Evolutionary conservation across 179 eudicot genomes (phyloP).

Genomic region (Vitellaria paradoxa): DNA sequence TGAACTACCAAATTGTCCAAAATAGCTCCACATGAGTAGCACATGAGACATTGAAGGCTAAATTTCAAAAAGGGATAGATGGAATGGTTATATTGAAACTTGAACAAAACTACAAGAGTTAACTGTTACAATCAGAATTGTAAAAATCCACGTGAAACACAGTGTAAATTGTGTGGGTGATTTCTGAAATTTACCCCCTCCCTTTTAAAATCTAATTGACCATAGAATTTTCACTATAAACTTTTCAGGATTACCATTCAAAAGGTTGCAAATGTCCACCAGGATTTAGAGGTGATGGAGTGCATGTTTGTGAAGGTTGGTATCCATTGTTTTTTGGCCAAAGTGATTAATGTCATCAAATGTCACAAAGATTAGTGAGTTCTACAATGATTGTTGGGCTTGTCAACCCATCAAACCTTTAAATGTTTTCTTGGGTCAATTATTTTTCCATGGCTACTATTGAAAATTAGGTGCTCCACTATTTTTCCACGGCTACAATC

Average conservation of each 20-base stretch:
- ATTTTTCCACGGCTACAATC: too few relatives aligned
- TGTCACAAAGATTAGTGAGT: neutral
- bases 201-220: neutral
- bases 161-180: too few relatives aligned
- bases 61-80: too few relatives aligned
- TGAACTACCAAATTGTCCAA: too few relatives aligned
- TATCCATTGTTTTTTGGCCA: neutral
- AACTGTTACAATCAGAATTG: too few relatives aligned
- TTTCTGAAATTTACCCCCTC: too few relatives aligned
- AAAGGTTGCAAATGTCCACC: conserved; percentile 65
- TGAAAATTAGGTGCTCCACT: neutral
- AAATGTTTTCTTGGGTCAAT: neutral
- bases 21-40: too few relatives aligned
- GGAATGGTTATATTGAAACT: too few relatives aligned
- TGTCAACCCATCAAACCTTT: neutral
- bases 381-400: neutral
- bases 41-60: too few relatives aligned
- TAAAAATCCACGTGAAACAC: too few relatives aligned
- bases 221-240: neutral
- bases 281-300: conserved; percentile 66
- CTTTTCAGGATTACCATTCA: conserved; percentile 44
- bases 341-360: neutral
- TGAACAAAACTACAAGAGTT: too few relatives aligned
- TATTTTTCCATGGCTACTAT: conserved; percentile 2
- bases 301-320: conserved; percentile 48